Base-by-base conservation (phyloP, 306 rosid genomes). In the Hippophae tibetana region DNA sequence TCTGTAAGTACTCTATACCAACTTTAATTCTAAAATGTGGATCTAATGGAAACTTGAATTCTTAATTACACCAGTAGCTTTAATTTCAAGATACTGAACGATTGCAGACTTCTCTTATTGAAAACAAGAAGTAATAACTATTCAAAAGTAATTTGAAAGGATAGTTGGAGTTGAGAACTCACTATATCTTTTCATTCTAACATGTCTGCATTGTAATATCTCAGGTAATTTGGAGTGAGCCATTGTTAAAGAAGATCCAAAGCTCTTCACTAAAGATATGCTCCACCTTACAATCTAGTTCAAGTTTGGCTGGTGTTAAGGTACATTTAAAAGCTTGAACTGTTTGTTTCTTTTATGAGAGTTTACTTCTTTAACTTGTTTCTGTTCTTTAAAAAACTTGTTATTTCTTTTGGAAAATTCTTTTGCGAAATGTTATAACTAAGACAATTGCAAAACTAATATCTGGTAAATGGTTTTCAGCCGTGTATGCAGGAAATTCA, bases 151-250 rank as follows among this genome's bases (percentile, higher is more conserved):
- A 13, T 46, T 5, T 10, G 50, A 46, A 13, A 13, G 10, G 14
- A 13, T 10, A 12, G 14, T 40, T 10, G 62, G 18, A 43, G 18
- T 1, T n/a, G 49, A 55, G 0, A 41, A 41, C 58, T 27, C 63
- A 42, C 13, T 41, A 10, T 44, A 47, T 68, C 13, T 12, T 59
- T 43, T 67, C 13, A 54, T 61, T 51, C 58, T 67, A 18, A 59
- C 54, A 11, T 5, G 9, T 57, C 41, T 65, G 50, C 56, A 49
- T 62, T 72, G 10, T 69, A 42, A 31, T 64, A 18, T 71, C 69
- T 68, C 89, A 92, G 98, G 84, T 83, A 63, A 76, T 80, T 66
- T 59, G 54, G 71, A 71, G 86, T 68, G 96, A 83, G 56, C 76
- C 72, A 11, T 64, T 92, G 83, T 71, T 87, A 62, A 76, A 72